A percentile compares a stretch with the other conserved stretches of the same genome.
phyloP scores from a whole-genome alignment of 192 early-diverging fungal species.

The Backusella macrospora region DNA sequence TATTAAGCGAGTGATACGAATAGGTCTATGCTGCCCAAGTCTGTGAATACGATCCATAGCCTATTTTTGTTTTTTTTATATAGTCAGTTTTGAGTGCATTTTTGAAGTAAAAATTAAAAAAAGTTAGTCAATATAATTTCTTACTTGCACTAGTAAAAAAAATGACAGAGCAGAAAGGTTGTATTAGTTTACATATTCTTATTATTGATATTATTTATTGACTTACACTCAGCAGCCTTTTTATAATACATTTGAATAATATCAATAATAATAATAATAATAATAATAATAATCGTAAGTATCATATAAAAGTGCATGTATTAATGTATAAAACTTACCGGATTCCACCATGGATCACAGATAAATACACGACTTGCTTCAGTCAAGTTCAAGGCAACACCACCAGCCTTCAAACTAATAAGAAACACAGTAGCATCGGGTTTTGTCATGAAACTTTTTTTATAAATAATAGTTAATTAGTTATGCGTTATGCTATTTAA shows the following conservation, averaged over 20 bases:
- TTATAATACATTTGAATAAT: background rate
- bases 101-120: background rate
- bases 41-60: constrained; percentile 96
- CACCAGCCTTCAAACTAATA: constrained; percentile 89
- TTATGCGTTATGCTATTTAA: background rate
- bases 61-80: constrained; percentile 47
- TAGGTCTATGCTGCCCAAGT: constrained; percentile 89
- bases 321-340: constrained; percentile 40
- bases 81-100: background rate
- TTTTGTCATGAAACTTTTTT: constrained; percentile 69
- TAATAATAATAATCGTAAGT: background rate
- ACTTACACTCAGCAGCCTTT: constrained; percentile 37
- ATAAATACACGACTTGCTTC: constrained; percentile 86
- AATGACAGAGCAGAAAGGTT: background rate
- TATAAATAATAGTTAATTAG: background rate
- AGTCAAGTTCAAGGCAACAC: constrained; percentile 90
- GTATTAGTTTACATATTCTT: background rate
- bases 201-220: background rate
- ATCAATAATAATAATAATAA: background rate
- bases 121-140: background rate
- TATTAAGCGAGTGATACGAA: constrained; percentile 85
- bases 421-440: constrained; percentile 87
- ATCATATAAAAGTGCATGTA: background rate
- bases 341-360: constrained; percentile 67
- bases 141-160: constrained; percentile 18